Base-by-base conservation (phyloP, 768 basidiomycete genomes). In the Auriculariales sp. region DNA sequence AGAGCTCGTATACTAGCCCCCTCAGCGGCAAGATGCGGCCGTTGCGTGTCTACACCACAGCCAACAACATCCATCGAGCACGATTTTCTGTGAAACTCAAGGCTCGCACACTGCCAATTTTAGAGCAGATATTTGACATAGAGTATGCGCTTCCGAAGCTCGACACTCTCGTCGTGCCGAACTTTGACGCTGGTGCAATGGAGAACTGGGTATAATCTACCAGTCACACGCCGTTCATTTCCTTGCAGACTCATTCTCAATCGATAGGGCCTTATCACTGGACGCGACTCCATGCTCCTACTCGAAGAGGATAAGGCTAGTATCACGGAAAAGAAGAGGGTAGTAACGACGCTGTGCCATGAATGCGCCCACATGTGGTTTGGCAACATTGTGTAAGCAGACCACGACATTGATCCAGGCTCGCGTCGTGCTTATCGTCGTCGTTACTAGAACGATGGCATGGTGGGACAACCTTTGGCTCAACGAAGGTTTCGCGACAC, bases 61-160 rank as follows among this genome's bases (percentile, higher is more conserved):
- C 78, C 51, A 83, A 95, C 59, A 68, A 80, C 54, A 88, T 95
- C 57, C 71, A 80, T 56, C 90, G 91, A 59, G 83, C 83, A 4
- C 60, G 53, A 55, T 90, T 91, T 58, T 84, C 86, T 12, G 78
- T 98, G 34, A 89, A 93, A 56, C 80, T 94, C 56, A 94, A 86
- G 64, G 75, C 73, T 4, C 72, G 71, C 28, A 83, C 87, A 9
- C 67, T 95, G 12, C 91, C 92, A 14, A 61, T 91, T n/a, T 97
- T 93, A 63, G 93, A 98, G 65, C 71, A 83, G 61, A 74, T 94
- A 49, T 97, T 97, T 60, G 81, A 93, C 55, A 81, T 97, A 54
- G 84, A 83, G 51, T 98, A 83, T 62, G 90, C 93, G 22, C 73
- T 98, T 24, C 89, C 91, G 3, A 97, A 98, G 69, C 74, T 98